Conservation (phyloP, 2,329 filamentous ascomycete species). For the Colletotrichum orchidophilum region DNA sequence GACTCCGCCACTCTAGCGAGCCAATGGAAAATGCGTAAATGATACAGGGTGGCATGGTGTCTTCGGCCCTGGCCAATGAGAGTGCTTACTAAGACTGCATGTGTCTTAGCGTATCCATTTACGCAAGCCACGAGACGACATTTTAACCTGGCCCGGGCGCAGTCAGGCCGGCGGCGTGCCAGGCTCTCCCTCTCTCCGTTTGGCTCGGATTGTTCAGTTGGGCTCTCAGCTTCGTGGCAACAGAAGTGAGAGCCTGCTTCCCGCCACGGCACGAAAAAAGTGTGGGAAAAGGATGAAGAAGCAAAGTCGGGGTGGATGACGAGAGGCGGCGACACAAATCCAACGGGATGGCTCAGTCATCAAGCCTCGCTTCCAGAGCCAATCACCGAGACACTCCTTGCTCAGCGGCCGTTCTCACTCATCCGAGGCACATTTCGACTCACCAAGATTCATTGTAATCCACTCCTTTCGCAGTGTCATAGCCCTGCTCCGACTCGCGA, state of each 20-base stretch:
- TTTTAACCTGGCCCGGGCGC: not conserved
- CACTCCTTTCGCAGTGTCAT: conserved; percentile 1
- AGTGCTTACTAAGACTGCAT: not conserved
- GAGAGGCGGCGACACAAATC: not conserved
- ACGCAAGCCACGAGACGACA: conserved; percentile 31
- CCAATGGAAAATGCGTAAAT: not conserved
- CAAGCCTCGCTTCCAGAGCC: conserved; percentile 5
- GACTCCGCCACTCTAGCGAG: conserved; percentile 31
- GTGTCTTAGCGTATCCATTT: conserved; percentile 14
- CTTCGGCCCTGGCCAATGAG: not conserved
- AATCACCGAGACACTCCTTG: conserved; percentile 1
- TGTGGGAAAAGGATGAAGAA: not conserved
- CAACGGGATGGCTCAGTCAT: not conserved
- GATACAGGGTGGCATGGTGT: conserved; percentile 5
- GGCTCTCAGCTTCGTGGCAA: not conserved
- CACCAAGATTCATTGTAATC: conserved; percentile 4
- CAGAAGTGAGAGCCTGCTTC: not conserved
- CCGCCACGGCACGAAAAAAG: not conserved
- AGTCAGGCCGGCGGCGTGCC: not conserved
- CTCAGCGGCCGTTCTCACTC: not conserved
- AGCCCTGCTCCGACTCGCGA: not conserved
- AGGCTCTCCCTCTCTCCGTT: not conserved
- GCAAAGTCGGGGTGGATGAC: not conserved
- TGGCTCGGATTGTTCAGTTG: not conserved
- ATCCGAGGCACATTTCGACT: conserved; percentile 3